These are phyloP conservation scores for Wickerhamiella allomyrinae DNA, from an alignment of 805 yeast species.

Conservation along the genomic window DNA sequence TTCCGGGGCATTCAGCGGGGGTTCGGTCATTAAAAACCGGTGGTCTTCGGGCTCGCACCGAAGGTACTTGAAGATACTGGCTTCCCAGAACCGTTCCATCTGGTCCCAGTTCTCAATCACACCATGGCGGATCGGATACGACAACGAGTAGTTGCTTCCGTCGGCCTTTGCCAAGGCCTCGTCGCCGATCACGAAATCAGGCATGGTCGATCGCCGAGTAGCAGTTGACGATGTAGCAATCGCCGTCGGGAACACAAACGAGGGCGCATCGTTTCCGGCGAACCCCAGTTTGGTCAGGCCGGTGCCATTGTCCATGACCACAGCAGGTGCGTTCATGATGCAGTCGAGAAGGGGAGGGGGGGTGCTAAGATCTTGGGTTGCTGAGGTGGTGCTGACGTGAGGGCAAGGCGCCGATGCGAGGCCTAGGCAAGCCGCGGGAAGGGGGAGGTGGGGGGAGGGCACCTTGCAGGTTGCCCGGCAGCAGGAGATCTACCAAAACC, in stretches of 20 bases:
- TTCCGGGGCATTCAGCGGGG: constrained; percentile 99
- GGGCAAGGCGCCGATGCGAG: too few relatives aligned
- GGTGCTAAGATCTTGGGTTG: too few relatives aligned
- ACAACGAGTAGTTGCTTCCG: constrained; percentile 75
- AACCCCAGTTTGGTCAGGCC: constrained; percentile 94
- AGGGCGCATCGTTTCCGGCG: constrained; percentile 97
- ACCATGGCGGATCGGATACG: constrained; percentile 92
- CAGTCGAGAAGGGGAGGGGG: too few relatives aligned
- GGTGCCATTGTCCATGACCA: constrained; percentile 61
- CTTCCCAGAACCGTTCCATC: constrained; percentile 99
- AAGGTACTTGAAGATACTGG: constrained; percentile 86
- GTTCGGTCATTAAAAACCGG: constrained; percentile 87
- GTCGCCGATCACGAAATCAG: constrained; percentile 88
- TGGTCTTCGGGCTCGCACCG: constrained; percentile 99
- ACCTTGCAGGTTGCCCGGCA: too few relatives aligned
- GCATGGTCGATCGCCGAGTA: constrained; percentile 26
- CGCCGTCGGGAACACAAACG: constrained; percentile 94
- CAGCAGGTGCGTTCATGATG: constrained; percentile 21
- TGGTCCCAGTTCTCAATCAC: constrained; percentile 99
- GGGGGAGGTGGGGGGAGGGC: too few relatives aligned
- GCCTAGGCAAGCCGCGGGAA: too few relatives aligned
- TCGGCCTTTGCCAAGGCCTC: constrained; percentile 87
- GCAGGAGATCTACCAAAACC: too few relatives aligned
- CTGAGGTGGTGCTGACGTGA: too few relatives aligned
- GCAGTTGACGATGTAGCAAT: constrained; percentile 48